Evolutionary conservation across 176 grass and related monocot species (phyloP), one percentile per base, ranked within the genome.

Genomic region (Rhynchospora breviuscula): DNA sequence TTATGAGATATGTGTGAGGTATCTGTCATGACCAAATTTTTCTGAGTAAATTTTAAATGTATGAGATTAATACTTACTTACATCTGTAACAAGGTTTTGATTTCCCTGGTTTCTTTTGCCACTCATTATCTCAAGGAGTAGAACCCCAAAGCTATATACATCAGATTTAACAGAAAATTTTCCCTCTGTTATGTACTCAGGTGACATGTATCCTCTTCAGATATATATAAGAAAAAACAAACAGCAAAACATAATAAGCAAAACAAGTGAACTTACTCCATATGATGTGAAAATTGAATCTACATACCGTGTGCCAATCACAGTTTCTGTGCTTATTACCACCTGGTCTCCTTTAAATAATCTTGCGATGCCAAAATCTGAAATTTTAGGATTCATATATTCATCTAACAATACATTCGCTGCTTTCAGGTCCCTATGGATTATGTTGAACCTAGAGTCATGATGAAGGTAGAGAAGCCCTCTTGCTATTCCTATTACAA

Each of bases 141-240:
- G 19, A 18, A 92, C 82, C 47, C 87, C 90, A 26, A 85, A 92
- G 67, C 85, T 87, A 18, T 88, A 89, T 15, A 78, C 81, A 62
- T 89, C 88, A 0, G 90, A 92, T 81, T 92, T 92, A 1, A 84
- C 22, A 0, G 85, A 92, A 87, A 92, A 86, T 5, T 43, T 10
- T 5, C 90, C 88, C 63, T 89, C 63, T 85, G n/a, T n/a, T n/a
- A n/a, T 87, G 82, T 89, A 92, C 23, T 92, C 90, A 43, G 90
- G 90, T 0, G 82, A 89, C 90, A 92, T 89, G 7, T 89, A 89
- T 0, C 90, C 85, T 19, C 88, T 92, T 26, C 18, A n/a, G n/a
- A n/a, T n/a, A 40, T 40, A 2, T 2, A 40, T 40, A 40, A 40
- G 35, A 40, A 40, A 40, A 40, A 40, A 40, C 35, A 40, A 40